Evolutionary conservation across 148 eudicot genomes (phyloP), one percentile per base, ranked within the genome.

Genomic region (Amaranthus palmeri): DNA sequence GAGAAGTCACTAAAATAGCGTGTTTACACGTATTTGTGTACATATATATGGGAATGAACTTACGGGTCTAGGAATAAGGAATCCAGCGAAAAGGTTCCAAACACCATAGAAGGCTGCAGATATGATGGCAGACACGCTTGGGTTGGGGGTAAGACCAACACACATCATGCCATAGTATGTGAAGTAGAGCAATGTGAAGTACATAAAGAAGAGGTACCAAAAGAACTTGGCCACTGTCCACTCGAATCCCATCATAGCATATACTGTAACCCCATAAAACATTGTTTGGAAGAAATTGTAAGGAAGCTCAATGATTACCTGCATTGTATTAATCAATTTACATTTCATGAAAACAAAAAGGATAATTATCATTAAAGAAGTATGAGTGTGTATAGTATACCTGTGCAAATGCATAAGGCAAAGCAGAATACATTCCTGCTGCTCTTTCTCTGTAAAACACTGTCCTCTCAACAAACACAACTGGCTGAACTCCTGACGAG

Each of bases 381-480:
- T 56, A 44, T n/a, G 36, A 25, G 36, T 46, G 58, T n/a, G n/a
- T n/a, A n/a, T n/a, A n/a, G n/a, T 10, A 7, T 77, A 86, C 93
- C 87, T 87, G 93, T 49, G 83, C 84, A 51, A 89, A 83, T 54
- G 93, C 91, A 74, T 85, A 89, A 53, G 91, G 85, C 76, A 86
- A 69, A 41, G 92, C 85, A n/a, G 90, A 79, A 60, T 86, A 88
- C 92, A 86, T 88, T 76, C 92, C 89, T 47, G 92, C 90, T 9
- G 92, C 89, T 76, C 82, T 79, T 86, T 88, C 92, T 65, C 89
- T 75, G 62, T 86, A 87, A 60, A 86, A 89, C 52, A 89, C 93
- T 4, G 89, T 85, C 72, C 93, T 83, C 54, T 87, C 93, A 4
- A 87, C 74, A 12, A 81, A 83, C 49, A 89, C 85, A 6, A 87